Conservation (phyloP, 495 filamentous ascomycete genomes). For the Xylaria nigripes region DNA sequence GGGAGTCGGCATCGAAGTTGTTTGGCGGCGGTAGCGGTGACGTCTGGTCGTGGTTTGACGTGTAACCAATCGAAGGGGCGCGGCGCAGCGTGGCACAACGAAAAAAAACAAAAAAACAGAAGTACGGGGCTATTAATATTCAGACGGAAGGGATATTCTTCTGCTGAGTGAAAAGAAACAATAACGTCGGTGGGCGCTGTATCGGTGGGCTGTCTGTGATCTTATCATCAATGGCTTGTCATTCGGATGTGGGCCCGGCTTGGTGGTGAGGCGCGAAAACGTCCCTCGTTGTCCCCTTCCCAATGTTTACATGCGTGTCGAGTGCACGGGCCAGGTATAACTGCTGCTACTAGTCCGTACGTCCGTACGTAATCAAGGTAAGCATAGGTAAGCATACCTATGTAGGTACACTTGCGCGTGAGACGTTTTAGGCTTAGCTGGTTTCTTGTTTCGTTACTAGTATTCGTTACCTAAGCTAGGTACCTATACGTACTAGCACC, state of each 20-base stretch:
- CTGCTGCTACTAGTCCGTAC: too few relatives aligned
- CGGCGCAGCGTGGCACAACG: slow-evolving; percentile 9
- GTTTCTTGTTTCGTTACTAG: too few relatives aligned
- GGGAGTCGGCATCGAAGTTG: slow-evolving; percentile 15
- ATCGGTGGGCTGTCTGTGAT: background rate
- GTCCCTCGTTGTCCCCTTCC: slow-evolving; percentile 13
- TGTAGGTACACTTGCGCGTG: too few relatives aligned
- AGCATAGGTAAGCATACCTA: too few relatives aligned
- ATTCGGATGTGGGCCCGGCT: slow-evolving; percentile 14
- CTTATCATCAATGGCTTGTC: slow-evolving; percentile 1
- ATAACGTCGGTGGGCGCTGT: background rate
- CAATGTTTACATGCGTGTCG: slow-evolving; percentile 27
- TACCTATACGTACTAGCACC: too few relatives aligned
- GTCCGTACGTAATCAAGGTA: too few relatives aligned
- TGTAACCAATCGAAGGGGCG: slow-evolving; percentile 1
- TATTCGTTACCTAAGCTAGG: too few relatives aligned
- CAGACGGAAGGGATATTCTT: background rate
- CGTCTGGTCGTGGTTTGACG: slow-evolving; percentile 4
- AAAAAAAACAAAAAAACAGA: background rate
- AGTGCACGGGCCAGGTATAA: slow-evolving; percentile 20
- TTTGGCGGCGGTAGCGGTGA: background rate
- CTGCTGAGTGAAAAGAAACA: background rate
- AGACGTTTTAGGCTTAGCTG: too few relatives aligned
- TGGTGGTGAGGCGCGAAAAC: slow-evolving; percentile 26
- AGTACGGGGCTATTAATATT: slow-evolving; percentile 8